Percentiles rank a stretch among this genome's conserved stretches.
Conservation (phyloP, 2,329 filamentous ascomycete genomes). For the Trichophyton equinum region DNA sequence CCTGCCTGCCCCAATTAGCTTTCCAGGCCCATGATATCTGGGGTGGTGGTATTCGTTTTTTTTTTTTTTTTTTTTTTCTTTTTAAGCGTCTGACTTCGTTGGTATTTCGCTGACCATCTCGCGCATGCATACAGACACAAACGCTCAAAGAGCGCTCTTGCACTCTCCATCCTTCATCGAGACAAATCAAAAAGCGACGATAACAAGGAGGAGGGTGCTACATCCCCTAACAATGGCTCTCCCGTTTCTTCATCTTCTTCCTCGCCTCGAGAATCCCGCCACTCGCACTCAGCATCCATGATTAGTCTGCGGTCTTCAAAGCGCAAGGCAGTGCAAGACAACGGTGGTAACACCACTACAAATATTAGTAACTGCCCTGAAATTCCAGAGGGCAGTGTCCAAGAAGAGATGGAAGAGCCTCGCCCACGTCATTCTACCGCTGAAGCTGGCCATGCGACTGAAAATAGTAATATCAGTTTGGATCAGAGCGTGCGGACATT, state of each 20-base stretch:
- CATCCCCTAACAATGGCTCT: conserved; percentile 16
- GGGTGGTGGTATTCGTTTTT: neutral
- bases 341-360: conserved; percentile 5
- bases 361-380: conserved; percentile 14
- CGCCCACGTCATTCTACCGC: conserved; percentile 24
- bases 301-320: conserved; percentile 23
- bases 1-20: neutral
- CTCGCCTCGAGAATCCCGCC: conserved; percentile 17
- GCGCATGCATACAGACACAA: conserved; percentile 31
- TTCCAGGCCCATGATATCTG: neutral
- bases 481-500: conserved; percentile 94
- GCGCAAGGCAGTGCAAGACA: conserved; percentile 19
- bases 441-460: conserved; percentile 21
- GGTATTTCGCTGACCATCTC: neutral
- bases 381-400: conserved; percentile 16
- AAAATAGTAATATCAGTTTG: conserved; percentile 42
- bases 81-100: neutral
- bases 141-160: conserved; percentile 42
- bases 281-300: conserved; percentile 18
- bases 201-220: conserved; percentile 23
- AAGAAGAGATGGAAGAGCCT: conserved; percentile 17
- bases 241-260: conserved; percentile 20
- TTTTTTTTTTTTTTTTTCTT: no score
- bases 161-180: conserved; percentile 42
- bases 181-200: conserved; percentile 37